Evolutionary conservation across 1,284 basidiomycete species (phyloP).

Genomic region (Thelephora terrestris): DNA sequence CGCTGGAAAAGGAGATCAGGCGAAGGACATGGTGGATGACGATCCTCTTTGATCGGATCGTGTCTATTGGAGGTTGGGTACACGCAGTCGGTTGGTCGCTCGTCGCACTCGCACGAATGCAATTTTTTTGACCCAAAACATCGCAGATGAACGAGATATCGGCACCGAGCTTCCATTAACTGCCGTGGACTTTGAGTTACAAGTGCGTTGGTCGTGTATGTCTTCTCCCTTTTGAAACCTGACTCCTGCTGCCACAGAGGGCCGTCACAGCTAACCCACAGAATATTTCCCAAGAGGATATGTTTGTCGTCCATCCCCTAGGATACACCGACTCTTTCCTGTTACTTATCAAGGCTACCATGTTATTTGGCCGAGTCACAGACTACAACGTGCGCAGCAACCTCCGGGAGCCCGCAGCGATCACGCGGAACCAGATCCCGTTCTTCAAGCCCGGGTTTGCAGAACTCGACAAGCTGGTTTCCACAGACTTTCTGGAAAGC

Average conservation of each 20-base stretch:
- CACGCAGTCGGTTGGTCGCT: slow-evolving; percentile 41
- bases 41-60: slow-evolving; percentile 73
- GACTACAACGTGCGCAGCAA: slow-evolving; percentile 71
- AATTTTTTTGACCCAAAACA: no score
- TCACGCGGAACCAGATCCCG: slow-evolving; percentile 58
- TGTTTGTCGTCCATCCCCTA: slow-evolving; percentile 59
- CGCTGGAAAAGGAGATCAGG: slow-evolving; percentile 63
- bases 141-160: slow-evolving; percentile 65
- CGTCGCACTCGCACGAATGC: no score
- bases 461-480: slow-evolving; percentile 57
- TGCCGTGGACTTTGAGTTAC: slow-evolving; percentile 60
- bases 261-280: slow-evolving; percentile 61
- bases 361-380: slow-evolving; percentile 75
- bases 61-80: slow-evolving; percentile 81
- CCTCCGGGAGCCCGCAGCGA: slow-evolving; percentile 45
- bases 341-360: slow-evolving; percentile 67
- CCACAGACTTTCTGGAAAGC: slow-evolving; percentile 52
- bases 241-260: slow-evolving; percentile 26
- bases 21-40: slow-evolving; percentile 84
- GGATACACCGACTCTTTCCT: slow-evolving; percentile 72
- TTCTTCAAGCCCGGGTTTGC: slow-evolving; percentile 54
- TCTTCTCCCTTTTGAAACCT: slow-evolving; percentile 5
- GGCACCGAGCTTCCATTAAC: slow-evolving; percentile 72
- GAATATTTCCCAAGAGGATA: slow-evolving; percentile 46
- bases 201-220: slow-evolving; percentile 32